These are phyloP conservation scores for Tylopilus intermedius DNA, from an alignment of 768 basidiomycete genomes.

Conservation along the genomic window DNA sequence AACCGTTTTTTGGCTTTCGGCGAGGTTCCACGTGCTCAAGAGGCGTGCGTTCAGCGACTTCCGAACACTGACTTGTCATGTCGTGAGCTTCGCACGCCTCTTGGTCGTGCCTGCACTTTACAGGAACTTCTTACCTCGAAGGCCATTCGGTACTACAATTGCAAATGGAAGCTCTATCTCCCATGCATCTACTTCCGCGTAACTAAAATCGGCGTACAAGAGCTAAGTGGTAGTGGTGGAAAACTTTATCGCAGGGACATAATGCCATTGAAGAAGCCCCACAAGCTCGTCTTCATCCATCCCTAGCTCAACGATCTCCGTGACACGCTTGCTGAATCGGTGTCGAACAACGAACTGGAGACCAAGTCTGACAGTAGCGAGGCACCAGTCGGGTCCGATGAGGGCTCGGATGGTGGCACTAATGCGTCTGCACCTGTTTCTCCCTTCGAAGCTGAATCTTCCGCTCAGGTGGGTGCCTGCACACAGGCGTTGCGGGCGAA, in stretches of 20 bases:
- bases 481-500: background rate
- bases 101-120: background rate
- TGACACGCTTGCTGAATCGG: background rate
- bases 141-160: slow-evolving; percentile 8
- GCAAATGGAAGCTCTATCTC: slow-evolving; percentile 7
- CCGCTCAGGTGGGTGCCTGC: background rate
- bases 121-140: slow-evolving; percentile 6
- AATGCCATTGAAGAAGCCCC: background rate
- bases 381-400: too few relatives aligned
- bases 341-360: background rate
- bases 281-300: background rate
- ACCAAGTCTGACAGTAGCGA: too few relatives aligned
- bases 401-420: too few relatives aligned
- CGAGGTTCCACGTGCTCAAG: too few relatives aligned
- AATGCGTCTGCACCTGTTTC: background rate
- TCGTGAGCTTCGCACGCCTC: too few relatives aligned
- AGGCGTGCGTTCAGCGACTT: too few relatives aligned
- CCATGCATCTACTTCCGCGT: background rate
- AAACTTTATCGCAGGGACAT: background rate
- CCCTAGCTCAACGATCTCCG: slow-evolving; percentile 3
- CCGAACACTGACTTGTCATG: too few relatives aligned
- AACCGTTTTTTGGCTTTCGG: too few relatives aligned
- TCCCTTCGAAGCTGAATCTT: background rate
- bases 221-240: background rate
- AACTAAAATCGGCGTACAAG: background rate